Percentiles rank a stretch among this genome's conserved stretches.
Conservation (phyloP, 2,329 filamentous ascomycete species). For the Aureobasidium subglaciale region DNA sequence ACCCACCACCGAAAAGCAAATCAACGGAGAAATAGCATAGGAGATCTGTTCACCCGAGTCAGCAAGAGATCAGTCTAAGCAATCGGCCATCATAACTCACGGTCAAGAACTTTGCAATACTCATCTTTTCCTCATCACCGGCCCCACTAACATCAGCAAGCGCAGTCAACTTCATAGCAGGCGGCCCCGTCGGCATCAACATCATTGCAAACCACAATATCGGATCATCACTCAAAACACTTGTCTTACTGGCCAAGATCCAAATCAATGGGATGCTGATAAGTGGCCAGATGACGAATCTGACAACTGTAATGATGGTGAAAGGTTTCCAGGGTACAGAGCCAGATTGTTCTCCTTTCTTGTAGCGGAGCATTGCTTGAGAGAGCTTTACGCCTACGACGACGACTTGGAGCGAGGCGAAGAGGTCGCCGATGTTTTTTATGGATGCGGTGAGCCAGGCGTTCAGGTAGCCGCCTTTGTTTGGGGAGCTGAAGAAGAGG, state of each 20-base stretch:
- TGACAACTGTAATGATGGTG: constrained; percentile 45
- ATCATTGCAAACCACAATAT: constrained; percentile 61
- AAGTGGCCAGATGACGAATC: constrained; percentile 56
- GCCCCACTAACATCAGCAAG: constrained; percentile 44
- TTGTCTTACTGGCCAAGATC: constrained; percentile 46
- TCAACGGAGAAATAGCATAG: constrained; percentile 38
- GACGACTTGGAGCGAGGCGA: constrained; percentile 58
- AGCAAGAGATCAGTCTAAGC: too few relatives aligned
- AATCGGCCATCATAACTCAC: too few relatives aligned
- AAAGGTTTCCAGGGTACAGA: constrained; percentile 45
- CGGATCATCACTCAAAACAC: constrained; percentile 48
- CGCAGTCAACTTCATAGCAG: constrained; percentile 47
- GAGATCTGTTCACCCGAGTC: constrained; percentile 27
- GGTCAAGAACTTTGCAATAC: constrained; percentile 46
- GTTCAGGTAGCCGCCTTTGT: constrained; percentile 56
- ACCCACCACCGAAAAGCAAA: constrained; percentile 39
- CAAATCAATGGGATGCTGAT: constrained; percentile 47
- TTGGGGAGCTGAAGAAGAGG: constrained; percentile 53
- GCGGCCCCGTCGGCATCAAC: constrained; percentile 51
- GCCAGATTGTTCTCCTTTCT: constrained; percentile 35
- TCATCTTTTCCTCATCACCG: constrained; percentile 45
- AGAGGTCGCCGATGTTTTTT: constrained; percentile 56
- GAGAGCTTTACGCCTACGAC: constrained; percentile 61
- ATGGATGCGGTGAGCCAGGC: constrained; percentile 59
- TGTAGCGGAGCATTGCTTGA: constrained; percentile 43